These are phyloP conservation scores for Omphalotus guepiniiformis DNA, from an alignment of 768 basidiomycete genomes.

Conservation along the genomic window DNA sequence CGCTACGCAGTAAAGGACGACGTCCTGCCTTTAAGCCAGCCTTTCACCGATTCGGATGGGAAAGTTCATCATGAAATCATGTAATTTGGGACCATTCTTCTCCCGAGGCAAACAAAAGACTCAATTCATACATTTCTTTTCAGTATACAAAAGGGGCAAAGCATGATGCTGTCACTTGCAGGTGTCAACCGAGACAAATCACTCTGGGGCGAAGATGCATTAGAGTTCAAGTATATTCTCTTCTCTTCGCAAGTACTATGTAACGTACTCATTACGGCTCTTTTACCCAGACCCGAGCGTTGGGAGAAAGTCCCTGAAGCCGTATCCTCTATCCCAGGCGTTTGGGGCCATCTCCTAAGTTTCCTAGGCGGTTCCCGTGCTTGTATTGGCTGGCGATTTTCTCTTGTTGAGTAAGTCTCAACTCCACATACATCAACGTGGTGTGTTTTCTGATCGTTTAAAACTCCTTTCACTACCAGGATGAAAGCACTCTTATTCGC, in stretches of 20 bases:
- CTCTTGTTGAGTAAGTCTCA: constrained; percentile 37
- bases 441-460: neutral
- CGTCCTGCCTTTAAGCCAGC: constrained; percentile 30
- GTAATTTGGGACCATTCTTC: constrained; percentile 23
- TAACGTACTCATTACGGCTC: neutral
- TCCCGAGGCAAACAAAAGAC: no score
- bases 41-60: constrained; percentile 35
- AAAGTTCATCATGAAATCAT: constrained; percentile 33
- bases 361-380: constrained; percentile 44
- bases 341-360: constrained; percentile 43
- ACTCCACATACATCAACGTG: neutral
- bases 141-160: constrained; percentile 42
- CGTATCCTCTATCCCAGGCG: constrained; percentile 45
- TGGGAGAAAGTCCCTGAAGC: constrained; percentile 49
- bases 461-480: constrained; percentile 1
- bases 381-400: constrained; percentile 46
- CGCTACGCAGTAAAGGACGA: constrained; percentile 32
- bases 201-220: constrained; percentile 62
- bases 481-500: constrained; percentile 31
- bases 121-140: constrained; percentile 25
- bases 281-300: constrained; percentile 60
- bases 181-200: constrained; percentile 45
- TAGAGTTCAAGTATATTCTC: constrained; percentile 48
- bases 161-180: constrained; percentile 44
- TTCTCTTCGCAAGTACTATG: constrained; percentile 13